A percentile compares a stretch with the other conserved stretches of the same genome.
These are phyloP conservation scores for Thalassiosira exigua DNA, from an alignment of 352 stramenopile species.

Conservation along the genomic window DNA sequence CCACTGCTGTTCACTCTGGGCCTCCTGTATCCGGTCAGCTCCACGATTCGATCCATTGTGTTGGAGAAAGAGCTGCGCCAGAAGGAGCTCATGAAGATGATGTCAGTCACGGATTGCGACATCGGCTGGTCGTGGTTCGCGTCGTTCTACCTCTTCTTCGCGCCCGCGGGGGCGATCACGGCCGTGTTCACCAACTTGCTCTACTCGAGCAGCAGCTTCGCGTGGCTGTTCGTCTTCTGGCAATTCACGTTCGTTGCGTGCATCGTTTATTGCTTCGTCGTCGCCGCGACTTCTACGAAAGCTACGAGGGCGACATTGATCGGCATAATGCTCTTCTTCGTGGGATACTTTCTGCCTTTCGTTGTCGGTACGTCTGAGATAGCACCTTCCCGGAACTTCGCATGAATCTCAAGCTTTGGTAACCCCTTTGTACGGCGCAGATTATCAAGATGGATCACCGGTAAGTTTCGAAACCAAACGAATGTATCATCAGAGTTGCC, in stretches of 20 bases:
- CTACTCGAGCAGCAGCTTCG: slow-evolving; percentile 59
- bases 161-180: slow-evolving; percentile 56
- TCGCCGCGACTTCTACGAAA: slow-evolving; percentile 74
- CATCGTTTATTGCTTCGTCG: slow-evolving; percentile 71
- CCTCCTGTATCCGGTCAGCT: slow-evolving; percentile 74
- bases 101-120: slow-evolving; percentile 76
- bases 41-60: slow-evolving; percentile 70
- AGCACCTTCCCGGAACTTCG: no score
- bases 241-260: slow-evolving; percentile 72
- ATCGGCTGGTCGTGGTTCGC: slow-evolving; percentile 83
- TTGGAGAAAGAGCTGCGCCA: slow-evolving; percentile 80
- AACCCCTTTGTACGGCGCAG: no score
- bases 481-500: no score
- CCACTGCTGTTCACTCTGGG: slow-evolving; percentile 67
- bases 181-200: slow-evolving; percentile 61
- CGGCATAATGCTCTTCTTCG: slow-evolving; percentile 80
- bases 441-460: slow-evolving; percentile 52
- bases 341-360: slow-evolving; percentile 79
- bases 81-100: slow-evolving; percentile 87
- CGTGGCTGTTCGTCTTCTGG: slow-evolving; percentile 76
- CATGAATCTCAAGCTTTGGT: no score
- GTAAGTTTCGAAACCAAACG: no score
- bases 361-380: no score
- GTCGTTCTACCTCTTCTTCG: slow-evolving; percentile 72
- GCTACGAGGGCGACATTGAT: slow-evolving; percentile 75